Percentiles rank a stretch among this genome's conserved stretches.
phyloP scores from a whole-genome alignment of 2,329 filamentous ascomycete species.

The Xylaria sp. region DNA sequence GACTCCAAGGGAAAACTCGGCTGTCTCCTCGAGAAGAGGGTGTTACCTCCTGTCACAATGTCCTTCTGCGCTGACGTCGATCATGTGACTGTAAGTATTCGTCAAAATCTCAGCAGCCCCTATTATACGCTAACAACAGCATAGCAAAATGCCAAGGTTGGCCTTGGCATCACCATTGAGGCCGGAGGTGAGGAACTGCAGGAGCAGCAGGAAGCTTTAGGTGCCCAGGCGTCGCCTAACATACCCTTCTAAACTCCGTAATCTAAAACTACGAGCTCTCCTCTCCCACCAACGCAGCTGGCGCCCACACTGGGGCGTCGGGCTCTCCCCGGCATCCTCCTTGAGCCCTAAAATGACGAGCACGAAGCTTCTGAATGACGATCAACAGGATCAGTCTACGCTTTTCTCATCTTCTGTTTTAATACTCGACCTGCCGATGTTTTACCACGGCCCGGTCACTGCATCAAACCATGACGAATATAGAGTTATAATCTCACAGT shows the following conservation, averaged over 20 bases:
- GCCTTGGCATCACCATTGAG: constrained; percentile 92
- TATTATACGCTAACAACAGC: constrained; percentile 31
- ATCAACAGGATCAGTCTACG: constrained; percentile 10
- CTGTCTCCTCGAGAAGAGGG: constrained; percentile 93
- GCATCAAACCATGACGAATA: constrained; percentile 24
- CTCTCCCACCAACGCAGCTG: constrained; percentile 37
- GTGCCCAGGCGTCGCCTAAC: constrained; percentile 64
- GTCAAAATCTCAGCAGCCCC: neutral
- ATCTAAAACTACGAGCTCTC: constrained; percentile 39
- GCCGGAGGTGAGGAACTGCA: constrained; percentile 85
- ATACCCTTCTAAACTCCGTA: constrained; percentile 70
- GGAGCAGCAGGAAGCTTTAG: constrained; percentile 78
- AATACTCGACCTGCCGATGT: constrained; percentile 30
- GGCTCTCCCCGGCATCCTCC: neutral
- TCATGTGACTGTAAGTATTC: constrained; percentile 83
- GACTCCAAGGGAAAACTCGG: constrained; percentile 95
- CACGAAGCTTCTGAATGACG: constrained; percentile 21
- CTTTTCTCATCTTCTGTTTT: constrained; percentile 32
- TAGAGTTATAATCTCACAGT: constrained; percentile 30
- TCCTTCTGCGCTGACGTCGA: constrained; percentile 98
- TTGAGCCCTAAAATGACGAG: constrained; percentile 16
- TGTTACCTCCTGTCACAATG: constrained; percentile 90
- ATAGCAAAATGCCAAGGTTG: constrained; percentile 94
- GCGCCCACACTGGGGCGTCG: constrained; percentile 10
- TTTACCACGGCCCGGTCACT: constrained; percentile 21